phyloP scores from a whole-genome alignment of 352 stramenopile species.

The Pythium utonaiense region DNA sequence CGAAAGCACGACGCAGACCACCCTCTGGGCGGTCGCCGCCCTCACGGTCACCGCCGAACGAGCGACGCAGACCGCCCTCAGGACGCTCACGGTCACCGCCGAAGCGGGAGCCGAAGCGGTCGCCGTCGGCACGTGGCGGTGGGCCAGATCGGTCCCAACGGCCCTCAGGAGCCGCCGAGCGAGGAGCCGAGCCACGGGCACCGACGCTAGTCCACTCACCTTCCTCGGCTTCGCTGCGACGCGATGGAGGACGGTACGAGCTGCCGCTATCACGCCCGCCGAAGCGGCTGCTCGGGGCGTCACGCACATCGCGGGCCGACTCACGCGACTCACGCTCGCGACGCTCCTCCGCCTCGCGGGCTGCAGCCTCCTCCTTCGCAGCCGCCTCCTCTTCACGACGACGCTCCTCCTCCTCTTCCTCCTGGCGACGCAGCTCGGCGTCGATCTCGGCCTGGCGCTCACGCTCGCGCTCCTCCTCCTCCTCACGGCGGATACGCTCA shows the following conservation, averaged over 20 bases:
- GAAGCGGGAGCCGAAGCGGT: conserved; percentile 11
- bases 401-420: conserved; percentile 51
- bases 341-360: conserved; percentile 29
- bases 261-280: conserved; percentile 9
- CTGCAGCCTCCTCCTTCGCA: conserved; percentile 12
- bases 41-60: conserved; percentile 40
- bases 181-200: conserved; percentile 20
- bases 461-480: conserved; percentile 57
- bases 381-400: conserved; percentile 47
- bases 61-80: conserved; percentile 25
- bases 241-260: conserved; percentile 26
- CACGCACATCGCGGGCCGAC: not conserved
- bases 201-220: conserved; percentile 70
- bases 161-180: conserved; percentile 41
- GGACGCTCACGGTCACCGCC: conserved; percentile 16
- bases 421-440: conserved; percentile 58
- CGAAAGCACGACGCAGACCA: conserved; percentile 16
- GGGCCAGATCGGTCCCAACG: conserved; percentile 57
- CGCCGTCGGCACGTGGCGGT: conserved; percentile 27
- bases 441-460: conserved; percentile 59
- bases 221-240: conserved; percentile 41
- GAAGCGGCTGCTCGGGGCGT: conserved; percentile 22
- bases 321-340: conserved; percentile 9
- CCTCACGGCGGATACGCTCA: conserved; percentile 49
- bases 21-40: not conserved